Evolutionary conservation across 2,329 filamentous ascomycete genomes (phyloP).

Genomic region (Neoscytalidium dimidiatum): DNA sequence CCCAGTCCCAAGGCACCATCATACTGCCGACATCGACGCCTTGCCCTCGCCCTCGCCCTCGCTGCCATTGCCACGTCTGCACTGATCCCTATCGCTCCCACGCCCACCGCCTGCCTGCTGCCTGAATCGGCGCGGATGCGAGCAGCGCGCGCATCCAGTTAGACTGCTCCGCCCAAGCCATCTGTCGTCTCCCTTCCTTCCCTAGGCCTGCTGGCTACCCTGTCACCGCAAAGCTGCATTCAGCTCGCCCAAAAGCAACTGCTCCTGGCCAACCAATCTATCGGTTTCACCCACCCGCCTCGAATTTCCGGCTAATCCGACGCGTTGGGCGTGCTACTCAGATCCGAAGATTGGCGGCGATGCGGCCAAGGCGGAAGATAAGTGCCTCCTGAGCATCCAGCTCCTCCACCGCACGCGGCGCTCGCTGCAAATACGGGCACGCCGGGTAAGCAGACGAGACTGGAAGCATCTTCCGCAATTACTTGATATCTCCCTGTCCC

Average conservation of each 20-base stretch:
- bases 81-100: background rate
- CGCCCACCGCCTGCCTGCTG: background rate
- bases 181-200: background rate
- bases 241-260: background rate
- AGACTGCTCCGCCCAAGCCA: background rate
- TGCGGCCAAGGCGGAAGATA: background rate
- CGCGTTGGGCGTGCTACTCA: background rate
- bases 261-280: background rate
- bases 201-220: background rate
- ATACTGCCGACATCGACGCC: background rate
- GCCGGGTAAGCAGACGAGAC: background rate
- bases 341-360: background rate
- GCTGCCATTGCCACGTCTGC: background rate
- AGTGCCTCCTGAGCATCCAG: background rate
- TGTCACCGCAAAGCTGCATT: background rate
- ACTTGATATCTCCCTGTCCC: background rate
- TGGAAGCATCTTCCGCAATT: background rate
- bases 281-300: background rate
- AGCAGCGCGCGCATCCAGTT: background rate
- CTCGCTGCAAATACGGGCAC: background rate
- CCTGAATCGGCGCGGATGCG: background rate
- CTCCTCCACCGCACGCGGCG: conserved; percentile 7
- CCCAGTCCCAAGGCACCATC: background rate
- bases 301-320: conserved; percentile 4
- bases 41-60: no score